Evolutionary conservation across 768 basidiomycete genomes (phyloP), one percentile per base, ranked within the genome.

Genomic region (Lentinula sp.): DNA sequence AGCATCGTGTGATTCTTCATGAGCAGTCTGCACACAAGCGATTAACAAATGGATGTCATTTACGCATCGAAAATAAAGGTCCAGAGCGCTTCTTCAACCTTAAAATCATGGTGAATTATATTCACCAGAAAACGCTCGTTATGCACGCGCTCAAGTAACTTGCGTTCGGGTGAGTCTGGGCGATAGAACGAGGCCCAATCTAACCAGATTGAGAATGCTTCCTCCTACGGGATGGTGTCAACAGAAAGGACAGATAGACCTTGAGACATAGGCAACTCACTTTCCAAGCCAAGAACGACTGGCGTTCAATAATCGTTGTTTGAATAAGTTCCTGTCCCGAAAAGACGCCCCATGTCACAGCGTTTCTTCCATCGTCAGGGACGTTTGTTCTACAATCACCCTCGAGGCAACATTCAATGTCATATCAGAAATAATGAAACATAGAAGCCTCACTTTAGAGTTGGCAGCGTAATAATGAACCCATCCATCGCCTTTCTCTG

Each of bases 331-430:
- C 97, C 70, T 97, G 91, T 0, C 93, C 97, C 0, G 95, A 93
- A 72, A 99, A 99, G 6, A 98, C 88, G 60, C 95, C 97, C 97
- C 97, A 99, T 1, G 97, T 99, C 6, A 99, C 97, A 0, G 95
- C 95, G 72, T 98, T 98, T 60, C 91, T 84, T 13, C 85, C 89
- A 37, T 83, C 85, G 50, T 88, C 85, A 1, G 83, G 78, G 23
- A 96, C 84, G 70, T 97, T 98, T 12, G 85, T 93, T 64, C 79
- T 77, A 62, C 81, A 86, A 53, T 93, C 89, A 32, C 91, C 95
- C 90, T 93, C 46, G 4, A 4, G 60, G 53, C 12, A n/a, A 50
- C 5, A 59, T 15, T 33, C 33, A 45, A 53, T 48, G 35, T 8
- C 18, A 36, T 12, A 12, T 13, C 1, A 28, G 5, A 18, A 49